Base-by-base conservation (phyloP, 768 basidiomycete species). In the Leccinum sublutescens region DNA sequence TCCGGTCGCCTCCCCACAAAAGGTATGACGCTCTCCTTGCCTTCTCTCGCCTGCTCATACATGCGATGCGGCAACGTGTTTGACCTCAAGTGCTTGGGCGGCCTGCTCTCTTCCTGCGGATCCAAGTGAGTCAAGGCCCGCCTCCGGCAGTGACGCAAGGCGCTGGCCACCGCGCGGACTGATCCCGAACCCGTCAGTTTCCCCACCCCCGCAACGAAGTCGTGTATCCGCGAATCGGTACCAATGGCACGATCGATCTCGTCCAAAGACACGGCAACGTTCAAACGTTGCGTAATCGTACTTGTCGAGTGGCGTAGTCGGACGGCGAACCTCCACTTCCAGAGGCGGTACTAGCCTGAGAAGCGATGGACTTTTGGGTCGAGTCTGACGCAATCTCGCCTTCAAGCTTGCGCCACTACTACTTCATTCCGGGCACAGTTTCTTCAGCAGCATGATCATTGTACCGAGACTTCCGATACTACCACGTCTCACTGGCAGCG, bases 31-130 rank as follows among this genome's bases (percentile, higher is more conserved):
- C 33, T n/a, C 6, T 60, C 64, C 36, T 59, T 64, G 45, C 21
- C 43, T 45, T 17, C 67, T 45, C 70, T 64, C 27, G 76, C 67
- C 62, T 80, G 82, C 54, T 80, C 75, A 56, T 78, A 76, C 5
- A 80, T 76, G 50, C 79, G 79, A 31, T 65, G 62, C 34, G 79
- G 68, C 69, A 85, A 82, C n/a, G 70, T 73, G 47, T 64, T 62
- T 21, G 62, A 61, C 58, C 59, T 62, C 50, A 21, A 23, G 23
- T 62, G 60, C 64, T 60, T 68, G 59, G 59, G 66, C 54, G 66
- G 65, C 34, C 64, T 62, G 63, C 64, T 66, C 64, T 67, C 57
- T 61, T 62, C 60, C 58, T 66, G 62, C 34, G 66, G 48, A 58
- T 21, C 43, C 53, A 53, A 34, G 40, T 43, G 14, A 11, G 49